These are phyloP conservation scores for Peterozyma toletana DNA, from an alignment of 805 yeast species.

Conservation along the genomic window DNA sequence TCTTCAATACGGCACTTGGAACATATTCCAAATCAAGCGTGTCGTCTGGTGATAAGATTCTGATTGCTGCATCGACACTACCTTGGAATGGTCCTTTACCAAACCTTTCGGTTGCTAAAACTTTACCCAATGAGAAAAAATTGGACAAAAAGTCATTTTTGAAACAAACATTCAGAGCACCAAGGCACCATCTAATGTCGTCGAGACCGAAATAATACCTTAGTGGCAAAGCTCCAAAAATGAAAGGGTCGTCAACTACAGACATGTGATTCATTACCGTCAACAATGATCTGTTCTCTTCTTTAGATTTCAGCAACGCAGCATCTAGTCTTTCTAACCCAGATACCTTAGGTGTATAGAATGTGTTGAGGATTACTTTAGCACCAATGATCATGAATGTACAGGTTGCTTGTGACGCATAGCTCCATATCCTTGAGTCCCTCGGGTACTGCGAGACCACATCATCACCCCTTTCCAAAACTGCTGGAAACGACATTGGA, in stretches of 20 bases:
- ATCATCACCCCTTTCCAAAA: conserved; percentile 66
- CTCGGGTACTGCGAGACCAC: conserved; percentile 62
- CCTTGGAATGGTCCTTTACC: conserved; percentile 94
- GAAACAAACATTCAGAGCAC: conserved; percentile 89
- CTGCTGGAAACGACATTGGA: conserved; percentile 62
- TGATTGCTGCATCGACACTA: conserved; percentile 77
- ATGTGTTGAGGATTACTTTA: conserved; percentile 49
- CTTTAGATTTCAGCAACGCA: conserved; percentile 55
- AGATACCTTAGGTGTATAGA: conserved; percentile 58
- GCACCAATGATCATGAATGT: conserved; percentile 56
- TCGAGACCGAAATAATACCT: conserved; percentile 53
- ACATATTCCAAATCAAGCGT: conserved; percentile 40
- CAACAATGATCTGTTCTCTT: conserved; percentile 66
- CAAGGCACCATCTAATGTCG: conserved; percentile 87
- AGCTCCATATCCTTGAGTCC: conserved; percentile 51
- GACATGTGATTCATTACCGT: conserved; percentile 94
- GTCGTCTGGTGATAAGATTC: conserved; percentile 74
- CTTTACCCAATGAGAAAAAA: conserved; percentile 84
- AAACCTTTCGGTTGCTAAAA: conserved; percentile 79
- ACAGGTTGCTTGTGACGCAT: conserved; percentile 63
- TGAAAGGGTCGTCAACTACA: conserved; percentile 83
- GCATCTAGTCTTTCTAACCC: conserved; percentile 57
- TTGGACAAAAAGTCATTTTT: conserved; percentile 37
- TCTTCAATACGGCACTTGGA: conserved; percentile 7
- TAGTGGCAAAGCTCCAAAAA: conserved; percentile 84